These are phyloP conservation scores for Thuidium tamariscinum DNA, from an alignment of 225 moss, liverwort and hornwort species.

Conservation along the genomic window DNA sequence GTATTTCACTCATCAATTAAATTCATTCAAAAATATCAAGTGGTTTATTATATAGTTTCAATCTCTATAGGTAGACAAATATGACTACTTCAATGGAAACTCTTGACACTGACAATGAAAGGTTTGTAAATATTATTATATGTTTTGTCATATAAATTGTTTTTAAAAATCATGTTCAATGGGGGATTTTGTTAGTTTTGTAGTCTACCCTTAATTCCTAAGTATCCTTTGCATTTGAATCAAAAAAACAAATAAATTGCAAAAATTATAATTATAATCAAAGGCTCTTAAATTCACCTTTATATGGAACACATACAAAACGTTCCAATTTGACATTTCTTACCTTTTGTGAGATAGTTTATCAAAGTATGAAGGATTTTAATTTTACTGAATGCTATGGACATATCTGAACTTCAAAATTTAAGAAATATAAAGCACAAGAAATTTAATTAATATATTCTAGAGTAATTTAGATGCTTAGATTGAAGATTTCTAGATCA, in stretches of 20 bases:
- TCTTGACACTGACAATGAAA: too few relatives aligned
- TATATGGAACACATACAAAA: background rate
- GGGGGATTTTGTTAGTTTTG: fast-evolving
- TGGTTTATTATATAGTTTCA: background rate
- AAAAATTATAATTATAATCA: background rate
- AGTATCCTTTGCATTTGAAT: too few relatives aligned
- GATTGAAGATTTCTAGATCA: background rate
- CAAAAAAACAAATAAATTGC: too few relatives aligned
- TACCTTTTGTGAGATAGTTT: background rate
- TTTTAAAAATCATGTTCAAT: background rate
- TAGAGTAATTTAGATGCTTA: background rate
- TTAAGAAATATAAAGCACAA: background rate
- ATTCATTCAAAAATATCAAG: background rate
- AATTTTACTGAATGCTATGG: fast-evolving
- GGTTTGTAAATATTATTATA: too few relatives aligned
- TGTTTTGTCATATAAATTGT: too few relatives aligned
- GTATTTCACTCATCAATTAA: background rate
- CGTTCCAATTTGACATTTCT: background rate
- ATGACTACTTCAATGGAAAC: too few relatives aligned
- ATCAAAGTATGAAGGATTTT: background rate
- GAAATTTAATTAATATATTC: background rate
- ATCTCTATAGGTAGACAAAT: background rate
- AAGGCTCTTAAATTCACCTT: background rate
- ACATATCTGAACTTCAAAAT: background rate
- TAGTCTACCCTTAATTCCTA: too few relatives aligned